Conservation (phyloP, 768 basidiomycete genomes). For the Mycena alexandri region DNA sequence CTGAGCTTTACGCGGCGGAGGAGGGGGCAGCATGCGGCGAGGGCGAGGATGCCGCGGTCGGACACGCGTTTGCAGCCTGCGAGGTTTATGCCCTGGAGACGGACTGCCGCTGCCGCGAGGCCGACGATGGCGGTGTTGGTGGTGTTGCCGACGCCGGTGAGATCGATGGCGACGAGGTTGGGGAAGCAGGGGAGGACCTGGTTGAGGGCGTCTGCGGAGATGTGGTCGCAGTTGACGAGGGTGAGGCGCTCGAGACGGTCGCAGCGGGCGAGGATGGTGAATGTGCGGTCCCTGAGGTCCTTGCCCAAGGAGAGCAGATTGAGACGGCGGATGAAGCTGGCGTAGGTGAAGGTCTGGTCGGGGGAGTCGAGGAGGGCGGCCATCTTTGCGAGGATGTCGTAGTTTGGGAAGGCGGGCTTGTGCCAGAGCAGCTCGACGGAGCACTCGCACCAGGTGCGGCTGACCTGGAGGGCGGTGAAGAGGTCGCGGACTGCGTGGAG, state of each 20-base stretch:
- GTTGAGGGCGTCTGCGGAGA: constrained; percentile 74
- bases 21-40: constrained; percentile 80
- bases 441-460: constrained; percentile 94
- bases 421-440: constrained; percentile 96
- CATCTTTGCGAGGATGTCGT: constrained; percentile 82
- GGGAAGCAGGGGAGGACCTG: constrained; percentile 76
- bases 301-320: constrained; percentile 84
- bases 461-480: constrained; percentile 82
- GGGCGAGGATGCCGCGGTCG: constrained; percentile 79
- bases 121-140: constrained; percentile 79
- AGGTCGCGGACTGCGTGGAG: constrained; percentile 82
- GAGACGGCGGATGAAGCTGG: constrained; percentile 89
- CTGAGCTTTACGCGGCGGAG: constrained; percentile 93
- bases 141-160: constrained; percentile 77
- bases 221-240: constrained; percentile 79
- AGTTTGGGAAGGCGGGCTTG: constrained; percentile 81
- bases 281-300: constrained; percentile 79
- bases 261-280: constrained; percentile 79
- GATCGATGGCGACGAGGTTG: constrained; percentile 89
- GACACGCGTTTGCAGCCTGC: constrained; percentile 85
- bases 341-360: constrained; percentile 88
- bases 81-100: constrained; percentile 93
- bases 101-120: constrained; percentile 76
- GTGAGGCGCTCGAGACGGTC: constrained; percentile 90
- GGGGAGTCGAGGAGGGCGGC: constrained; percentile 73